Conservation (phyloP, 2,329 filamentous ascomycete species). For the Trichoderma koningii region DNA sequence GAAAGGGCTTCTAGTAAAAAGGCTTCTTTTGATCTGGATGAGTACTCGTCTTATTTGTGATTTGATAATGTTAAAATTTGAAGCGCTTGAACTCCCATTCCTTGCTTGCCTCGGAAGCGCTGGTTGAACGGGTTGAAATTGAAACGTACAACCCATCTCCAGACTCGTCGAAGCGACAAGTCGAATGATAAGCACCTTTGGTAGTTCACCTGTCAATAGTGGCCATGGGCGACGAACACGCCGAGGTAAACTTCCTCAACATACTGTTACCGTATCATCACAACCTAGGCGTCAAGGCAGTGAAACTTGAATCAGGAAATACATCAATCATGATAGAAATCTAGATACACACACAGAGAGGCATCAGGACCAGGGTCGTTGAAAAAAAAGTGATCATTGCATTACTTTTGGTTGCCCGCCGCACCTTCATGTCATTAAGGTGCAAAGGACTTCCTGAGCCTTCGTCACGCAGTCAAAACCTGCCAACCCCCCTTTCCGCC, state of each 20-base stretch:
- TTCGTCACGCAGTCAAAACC: constrained; percentile 41
- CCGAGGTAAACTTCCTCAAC: no score
- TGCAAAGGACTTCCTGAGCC: constrained; percentile 44
- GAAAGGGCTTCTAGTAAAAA: not conserved
- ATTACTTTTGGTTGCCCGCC: constrained; percentile 49
- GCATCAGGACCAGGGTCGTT: constrained; percentile 39
- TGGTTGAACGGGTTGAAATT: no score
- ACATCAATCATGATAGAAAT: constrained; percentile 41
- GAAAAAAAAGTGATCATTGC: constrained; percentile 41
- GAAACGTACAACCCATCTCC: no score
- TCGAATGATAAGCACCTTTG: no score
- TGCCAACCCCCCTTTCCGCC: constrained; percentile 36
- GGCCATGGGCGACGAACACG: no score
- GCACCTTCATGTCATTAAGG: constrained; percentile 43
- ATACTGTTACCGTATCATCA: not conserved
- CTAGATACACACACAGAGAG: constrained; percentile 40
- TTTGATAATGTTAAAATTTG: no score
- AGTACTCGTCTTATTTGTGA: no score
- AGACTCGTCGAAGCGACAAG: no score
- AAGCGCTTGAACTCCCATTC: no score
- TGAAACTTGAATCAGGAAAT: constrained; percentile 26
- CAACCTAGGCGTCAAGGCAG: not conserved
- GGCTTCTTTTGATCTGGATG: no score
- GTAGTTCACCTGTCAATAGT: no score
- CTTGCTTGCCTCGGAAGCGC: no score